A percentile compares a stretch with the other conserved stretches of the same genome.
These are phyloP conservation scores for Thraustochytrium sp. DNA, from an alignment of 352 stramenopile genomes.

Conservation along the genomic window DNA sequence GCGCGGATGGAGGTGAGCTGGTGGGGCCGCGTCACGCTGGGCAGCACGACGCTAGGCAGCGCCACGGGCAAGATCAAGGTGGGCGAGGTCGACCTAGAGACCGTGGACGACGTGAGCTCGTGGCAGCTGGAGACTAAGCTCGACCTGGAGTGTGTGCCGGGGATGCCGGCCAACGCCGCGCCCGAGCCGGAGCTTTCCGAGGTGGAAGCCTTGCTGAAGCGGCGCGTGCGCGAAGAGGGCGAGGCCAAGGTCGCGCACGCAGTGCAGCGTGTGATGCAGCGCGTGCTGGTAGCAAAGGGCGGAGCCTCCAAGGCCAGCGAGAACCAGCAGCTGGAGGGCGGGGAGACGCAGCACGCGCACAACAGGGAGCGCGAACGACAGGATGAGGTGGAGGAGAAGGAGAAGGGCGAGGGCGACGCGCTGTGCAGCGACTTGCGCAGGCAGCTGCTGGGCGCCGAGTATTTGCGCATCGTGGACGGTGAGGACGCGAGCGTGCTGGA, in stretches of 20 bases:
- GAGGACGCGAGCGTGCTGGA: not conserved
- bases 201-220: not conserved
- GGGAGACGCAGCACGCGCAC: no score
- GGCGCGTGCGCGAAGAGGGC: not conserved
- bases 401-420: not conserved
- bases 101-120: not conserved
- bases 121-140: conserved; percentile 31
- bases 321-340: no score
- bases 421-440: not conserved
- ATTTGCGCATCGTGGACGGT: not conserved
- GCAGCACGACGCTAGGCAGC: not conserved
- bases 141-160: conserved; percentile 4
- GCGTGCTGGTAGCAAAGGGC: not conserved
- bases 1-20: not conserved
- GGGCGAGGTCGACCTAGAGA: not conserved
- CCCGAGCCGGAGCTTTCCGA: not conserved
- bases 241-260: not conserved
- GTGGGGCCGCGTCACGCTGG: conserved; percentile 17
- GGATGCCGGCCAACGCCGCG: not conserved
- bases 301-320: no score
- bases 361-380: no score
- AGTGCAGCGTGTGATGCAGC: not conserved
- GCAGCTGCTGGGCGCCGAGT: not conserved
- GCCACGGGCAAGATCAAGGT: conserved; percentile 15
- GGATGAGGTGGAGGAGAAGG: no score